Percentiles rank a stretch among this genome's conserved stretches.
phyloP scores from a whole-genome alignment of 208 protist genomes.

The Leishmania tarentolae region DNA sequence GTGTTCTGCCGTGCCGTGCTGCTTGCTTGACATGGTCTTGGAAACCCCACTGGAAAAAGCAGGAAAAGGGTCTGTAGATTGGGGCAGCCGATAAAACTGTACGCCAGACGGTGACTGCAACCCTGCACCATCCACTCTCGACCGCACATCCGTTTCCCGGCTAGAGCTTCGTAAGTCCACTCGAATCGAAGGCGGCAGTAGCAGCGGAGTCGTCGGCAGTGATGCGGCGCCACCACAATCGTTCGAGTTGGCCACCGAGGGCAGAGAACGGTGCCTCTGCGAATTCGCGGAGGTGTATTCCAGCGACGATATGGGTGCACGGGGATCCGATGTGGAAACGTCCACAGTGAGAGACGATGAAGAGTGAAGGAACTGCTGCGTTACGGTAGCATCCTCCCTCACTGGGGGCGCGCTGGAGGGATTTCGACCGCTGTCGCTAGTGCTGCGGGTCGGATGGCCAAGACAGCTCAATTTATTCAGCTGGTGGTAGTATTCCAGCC shows the following conservation, averaged over 20 bases:
- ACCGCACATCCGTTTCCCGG: not conserved
- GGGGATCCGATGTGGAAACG: not conserved
- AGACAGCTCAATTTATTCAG: slow-evolving; percentile 32
- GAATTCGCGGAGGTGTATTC: not conserved
- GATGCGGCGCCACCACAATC: not conserved
- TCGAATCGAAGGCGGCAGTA: not conserved
- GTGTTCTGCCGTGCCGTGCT: not conserved
- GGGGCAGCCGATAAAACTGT: not conserved
- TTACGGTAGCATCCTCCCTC: not conserved
- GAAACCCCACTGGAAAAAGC: not conserved
- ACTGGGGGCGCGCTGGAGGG: not conserved
- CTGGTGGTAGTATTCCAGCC: slow-evolving; percentile 32
- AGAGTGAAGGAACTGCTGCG: slow-evolving; percentile 14
- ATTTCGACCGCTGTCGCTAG: not conserved
- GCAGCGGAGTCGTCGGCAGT: not conserved
- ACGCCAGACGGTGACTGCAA: not conserved
- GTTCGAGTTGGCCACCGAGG: not conserved
- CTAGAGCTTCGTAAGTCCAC: not conserved
- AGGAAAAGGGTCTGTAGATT: not conserved
- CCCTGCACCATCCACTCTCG: not conserved
- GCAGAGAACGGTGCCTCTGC: not conserved
- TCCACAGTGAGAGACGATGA: slow-evolving; percentile 17
- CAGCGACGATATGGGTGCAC: not conserved
- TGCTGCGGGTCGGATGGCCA: not conserved
- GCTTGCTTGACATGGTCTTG: not conserved